These are phyloP conservation scores for Phoenix dactylifera DNA, from an alignment of 176 grass and related monocot genomes.

Conservation along the genomic window DNA sequence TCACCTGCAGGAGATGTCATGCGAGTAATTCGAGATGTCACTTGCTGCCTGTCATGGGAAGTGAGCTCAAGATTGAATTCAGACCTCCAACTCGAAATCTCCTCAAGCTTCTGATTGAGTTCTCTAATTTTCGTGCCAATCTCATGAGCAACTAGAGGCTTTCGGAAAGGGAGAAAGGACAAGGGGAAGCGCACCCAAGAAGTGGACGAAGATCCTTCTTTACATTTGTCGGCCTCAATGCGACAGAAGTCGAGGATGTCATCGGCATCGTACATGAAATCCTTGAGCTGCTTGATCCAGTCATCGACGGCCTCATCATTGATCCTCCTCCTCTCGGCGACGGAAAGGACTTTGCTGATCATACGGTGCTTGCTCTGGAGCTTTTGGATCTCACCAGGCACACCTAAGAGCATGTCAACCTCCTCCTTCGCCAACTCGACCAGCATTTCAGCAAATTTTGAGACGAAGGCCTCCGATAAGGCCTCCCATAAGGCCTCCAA, in stretches of 20 bases:
- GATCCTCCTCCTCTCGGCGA: too few species aligned
- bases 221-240: conserved; percentile 11
- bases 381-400: conserved; percentile 27
- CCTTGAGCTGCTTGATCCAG: conserved; percentile 22
- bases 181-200: background rate
- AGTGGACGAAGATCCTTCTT: background rate
- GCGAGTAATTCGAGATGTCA: too few species aligned
- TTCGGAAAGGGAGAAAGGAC: conserved; percentile 24
- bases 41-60: too few species aligned
- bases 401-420: conserved; percentile 26
- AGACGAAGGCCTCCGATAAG: conserved; percentile 11
- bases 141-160: conserved; percentile 8
- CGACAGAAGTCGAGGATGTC: conserved; percentile 28
- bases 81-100: too few species aligned
- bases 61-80: too few species aligned
- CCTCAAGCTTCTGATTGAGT: background rate
- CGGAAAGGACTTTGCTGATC: conserved; percentile 7
- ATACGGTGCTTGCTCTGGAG: conserved; percentile 2
- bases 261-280: conserved; percentile 33
- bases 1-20: too few species aligned
- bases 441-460: conserved; percentile 12
- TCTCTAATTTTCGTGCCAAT: conserved; percentile 20
- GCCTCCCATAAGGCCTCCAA: background rate
- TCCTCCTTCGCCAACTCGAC: conserved; percentile 11
- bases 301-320: too few species aligned